Percentiles rank a stretch among this genome's conserved stretches.
Evolutionary conservation across 805 yeast genomes (phyloP).

Genomic region (Candida ipomoeae): DNA sequence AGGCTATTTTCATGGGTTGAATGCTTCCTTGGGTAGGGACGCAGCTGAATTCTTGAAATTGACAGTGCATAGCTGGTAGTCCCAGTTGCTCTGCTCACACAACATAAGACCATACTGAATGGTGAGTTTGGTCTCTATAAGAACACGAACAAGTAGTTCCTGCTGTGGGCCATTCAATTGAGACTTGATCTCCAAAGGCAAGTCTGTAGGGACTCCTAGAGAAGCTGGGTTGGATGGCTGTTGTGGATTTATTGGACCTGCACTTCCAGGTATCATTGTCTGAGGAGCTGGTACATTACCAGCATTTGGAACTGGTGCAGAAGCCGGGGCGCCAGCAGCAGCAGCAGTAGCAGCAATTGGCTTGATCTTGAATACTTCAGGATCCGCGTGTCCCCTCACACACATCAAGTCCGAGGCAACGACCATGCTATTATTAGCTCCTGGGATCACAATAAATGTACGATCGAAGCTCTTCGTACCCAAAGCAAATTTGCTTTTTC

Average conservation of each 20-base stretch:
- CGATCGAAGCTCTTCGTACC: constrained; percentile 81
- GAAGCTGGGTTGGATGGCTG: constrained; percentile 8
- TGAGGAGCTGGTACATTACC: constrained; percentile 4
- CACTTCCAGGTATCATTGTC: constrained; percentile 1
- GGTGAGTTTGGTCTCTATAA: constrained; percentile 69
- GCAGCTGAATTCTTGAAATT: constrained; percentile 68
- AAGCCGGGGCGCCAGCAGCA: constrained; percentile 7
- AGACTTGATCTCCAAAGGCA: constrained; percentile 54
- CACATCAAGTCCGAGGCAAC: constrained; percentile 82
- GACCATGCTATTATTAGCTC: constrained; percentile 63
- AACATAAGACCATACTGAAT: constrained; percentile 79
- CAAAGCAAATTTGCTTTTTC: constrained; percentile 34
- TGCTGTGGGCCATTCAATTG: constrained; percentile 54
- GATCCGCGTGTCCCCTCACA: constrained; percentile 31
- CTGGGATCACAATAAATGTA: constrained; percentile 70
- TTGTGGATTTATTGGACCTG: constrained; percentile 2
- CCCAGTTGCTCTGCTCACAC: constrained; percentile 85
- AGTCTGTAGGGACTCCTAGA: constrained; percentile 29
- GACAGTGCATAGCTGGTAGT: constrained; percentile 60
- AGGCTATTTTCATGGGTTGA: constrained; percentile 1
- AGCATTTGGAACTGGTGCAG: constrained; percentile 12
- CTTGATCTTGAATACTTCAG: constrained; percentile 15
- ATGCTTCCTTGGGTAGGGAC: constrained; percentile 44
- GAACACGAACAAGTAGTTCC: constrained; percentile 59
- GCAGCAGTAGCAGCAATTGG: constrained; percentile 8